These are phyloP conservation scores for Eremothecium coryli DNA, from an alignment of 1,139 yeast genomes.

Conservation along the genomic window DNA sequence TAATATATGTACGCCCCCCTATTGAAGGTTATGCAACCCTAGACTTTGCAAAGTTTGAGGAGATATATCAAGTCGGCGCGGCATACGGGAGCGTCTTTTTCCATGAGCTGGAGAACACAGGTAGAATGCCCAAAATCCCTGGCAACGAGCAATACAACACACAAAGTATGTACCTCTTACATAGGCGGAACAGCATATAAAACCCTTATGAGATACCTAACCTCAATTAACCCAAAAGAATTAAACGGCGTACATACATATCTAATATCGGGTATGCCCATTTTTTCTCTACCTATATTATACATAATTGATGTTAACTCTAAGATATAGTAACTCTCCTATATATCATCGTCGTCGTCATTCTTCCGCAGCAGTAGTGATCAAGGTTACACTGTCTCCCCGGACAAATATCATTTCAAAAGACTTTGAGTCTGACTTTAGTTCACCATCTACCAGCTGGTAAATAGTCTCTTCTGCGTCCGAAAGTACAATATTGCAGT, in stretches of 20 bases:
- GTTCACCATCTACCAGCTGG: slow-evolving; percentile 38
- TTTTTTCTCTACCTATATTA: background rate
- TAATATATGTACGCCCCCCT: slow-evolving; percentile 88
- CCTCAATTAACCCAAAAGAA: no score
- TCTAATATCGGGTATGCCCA: no score
- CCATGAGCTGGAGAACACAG: slow-evolving; percentile 43
- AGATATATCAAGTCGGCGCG: slow-evolving; percentile 73
- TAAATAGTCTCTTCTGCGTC: slow-evolving; percentile 84
- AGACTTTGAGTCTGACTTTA: slow-evolving; percentile 45
- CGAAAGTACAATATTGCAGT: slow-evolving; percentile 90
- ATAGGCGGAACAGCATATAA: slow-evolving; percentile 57
- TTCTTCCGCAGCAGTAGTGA: slow-evolving; percentile 42
- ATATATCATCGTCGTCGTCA: no score
- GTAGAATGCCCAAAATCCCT: slow-evolving; percentile 54
- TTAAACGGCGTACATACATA: no score
- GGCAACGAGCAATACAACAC: slow-evolving; percentile 33
- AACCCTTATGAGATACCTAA: slow-evolving; percentile 1
- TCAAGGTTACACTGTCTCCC: slow-evolving; percentile 87
- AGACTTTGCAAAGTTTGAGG: slow-evolving; percentile 88
- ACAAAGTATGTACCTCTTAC: slow-evolving; percentile 26
- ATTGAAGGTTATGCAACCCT: slow-evolving; percentile 84
- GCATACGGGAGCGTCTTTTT: slow-evolving; percentile 59
- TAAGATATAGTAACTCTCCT: no score
- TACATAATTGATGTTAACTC: no score
- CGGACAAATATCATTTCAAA: slow-evolving; percentile 91